Evolutionary conservation across 768 basidiomycete genomes (phyloP).

Genomic region (Phlebiopsis gigantea): DNA sequence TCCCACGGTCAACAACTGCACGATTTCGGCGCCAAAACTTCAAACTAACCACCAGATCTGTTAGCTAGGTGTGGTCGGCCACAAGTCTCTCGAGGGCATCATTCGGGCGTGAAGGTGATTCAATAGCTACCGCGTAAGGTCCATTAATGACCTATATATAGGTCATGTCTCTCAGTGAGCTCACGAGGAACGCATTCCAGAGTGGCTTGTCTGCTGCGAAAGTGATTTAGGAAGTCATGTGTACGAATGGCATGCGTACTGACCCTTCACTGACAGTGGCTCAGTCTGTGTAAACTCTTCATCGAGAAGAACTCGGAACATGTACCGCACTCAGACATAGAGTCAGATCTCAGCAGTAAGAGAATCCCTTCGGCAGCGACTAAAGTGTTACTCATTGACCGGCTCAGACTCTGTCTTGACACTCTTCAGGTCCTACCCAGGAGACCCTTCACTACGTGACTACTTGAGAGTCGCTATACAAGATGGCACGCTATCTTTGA

Average conservation of each 20-base stretch:
- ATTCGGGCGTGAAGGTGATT: no score
- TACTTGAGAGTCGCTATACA: constrained; percentile 61
- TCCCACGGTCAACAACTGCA: no score
- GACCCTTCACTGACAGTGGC: constrained; percentile 48
- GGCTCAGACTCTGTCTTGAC: constrained; percentile 60
- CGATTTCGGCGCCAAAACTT: no score
- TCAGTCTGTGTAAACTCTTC: constrained; percentile 56
- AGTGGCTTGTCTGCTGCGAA: constrained; percentile 60
- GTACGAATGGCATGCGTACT: not conserved
- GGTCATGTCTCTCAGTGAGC: constrained; percentile 59
- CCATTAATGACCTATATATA: no score
- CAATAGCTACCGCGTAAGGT: no score
- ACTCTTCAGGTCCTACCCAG: constrained; percentile 64
- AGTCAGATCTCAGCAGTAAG: constrained; percentile 59
- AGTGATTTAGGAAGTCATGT: constrained; percentile 30
- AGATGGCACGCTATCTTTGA: constrained; percentile 48
- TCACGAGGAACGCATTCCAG: constrained; percentile 72
- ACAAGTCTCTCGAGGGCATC: no score
- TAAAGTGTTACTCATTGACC: not conserved
- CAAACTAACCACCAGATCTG: no score
- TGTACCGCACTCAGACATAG: constrained; percentile 38
- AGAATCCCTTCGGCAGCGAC: not conserved
- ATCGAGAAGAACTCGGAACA: constrained; percentile 43
- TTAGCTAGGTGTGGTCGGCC: no score
- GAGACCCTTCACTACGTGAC: constrained; percentile 59